Conservation (phyloP, 371 early-diverging fungal species). For the Actinomortierella ambigua region DNA sequence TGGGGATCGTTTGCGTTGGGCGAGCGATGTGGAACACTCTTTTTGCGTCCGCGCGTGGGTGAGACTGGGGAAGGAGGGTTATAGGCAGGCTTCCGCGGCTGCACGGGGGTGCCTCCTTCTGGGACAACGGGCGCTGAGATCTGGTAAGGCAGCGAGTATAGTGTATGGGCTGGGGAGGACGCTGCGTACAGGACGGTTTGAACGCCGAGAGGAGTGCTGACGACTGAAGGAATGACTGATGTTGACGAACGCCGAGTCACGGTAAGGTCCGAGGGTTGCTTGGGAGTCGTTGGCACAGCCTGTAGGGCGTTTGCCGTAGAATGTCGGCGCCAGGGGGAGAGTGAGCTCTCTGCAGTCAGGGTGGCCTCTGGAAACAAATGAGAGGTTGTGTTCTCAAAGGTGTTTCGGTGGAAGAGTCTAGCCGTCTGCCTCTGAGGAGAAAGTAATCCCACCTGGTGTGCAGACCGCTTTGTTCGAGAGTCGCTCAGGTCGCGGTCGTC, state of each 20-base stretch:
- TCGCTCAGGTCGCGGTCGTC: too few relatives aligned
- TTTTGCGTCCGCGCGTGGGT: slow-evolving; percentile 27
- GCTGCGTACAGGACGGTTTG: slow-evolving; percentile 35
- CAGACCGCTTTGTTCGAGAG: too few relatives aligned
- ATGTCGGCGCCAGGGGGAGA: too few relatives aligned
- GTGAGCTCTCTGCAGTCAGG: too few relatives aligned
- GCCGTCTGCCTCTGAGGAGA: slow-evolving; percentile 13
- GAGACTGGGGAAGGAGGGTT: slow-evolving; percentile 10
- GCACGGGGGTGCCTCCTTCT: slow-evolving; percentile 3
- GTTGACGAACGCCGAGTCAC: slow-evolving; percentile 25
- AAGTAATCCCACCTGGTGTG: not conserved
- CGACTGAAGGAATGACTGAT: slow-evolving; percentile 22
- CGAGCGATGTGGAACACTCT: slow-evolving; percentile 33
- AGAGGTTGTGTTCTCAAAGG: slow-evolving; percentile 36
- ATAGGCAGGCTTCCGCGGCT: not conserved
- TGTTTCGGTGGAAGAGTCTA: slow-evolving; percentile 20
- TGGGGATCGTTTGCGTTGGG: slow-evolving; percentile 22
- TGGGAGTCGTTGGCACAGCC: not conserved
- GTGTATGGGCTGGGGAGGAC: slow-evolving; percentile 21
- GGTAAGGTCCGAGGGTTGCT: not conserved
- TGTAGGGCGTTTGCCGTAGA: too few relatives aligned
- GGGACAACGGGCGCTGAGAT: not conserved
- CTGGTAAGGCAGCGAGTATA: slow-evolving; percentile 23
- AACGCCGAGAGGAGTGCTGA: slow-evolving; percentile 21
- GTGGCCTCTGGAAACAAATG: slow-evolving; percentile 14